Evolutionary conservation across 1,139 yeast species (phyloP).

Genomic region (Taiozyma sp.): DNA sequence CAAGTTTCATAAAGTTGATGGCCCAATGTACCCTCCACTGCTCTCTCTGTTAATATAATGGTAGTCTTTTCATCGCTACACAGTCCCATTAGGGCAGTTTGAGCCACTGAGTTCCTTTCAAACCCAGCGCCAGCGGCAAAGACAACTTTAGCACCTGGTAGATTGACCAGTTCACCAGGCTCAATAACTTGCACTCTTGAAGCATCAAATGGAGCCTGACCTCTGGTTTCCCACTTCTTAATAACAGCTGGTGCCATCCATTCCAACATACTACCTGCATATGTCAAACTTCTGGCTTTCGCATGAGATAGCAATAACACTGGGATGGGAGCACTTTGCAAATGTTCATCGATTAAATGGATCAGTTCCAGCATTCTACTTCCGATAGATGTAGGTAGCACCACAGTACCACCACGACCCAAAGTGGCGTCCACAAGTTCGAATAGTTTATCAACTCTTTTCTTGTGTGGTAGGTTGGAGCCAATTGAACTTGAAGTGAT

Average conservation of each 20-base stretch:
- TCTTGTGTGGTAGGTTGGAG: conserved; percentile 58
- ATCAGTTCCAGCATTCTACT: conserved; percentile 80
- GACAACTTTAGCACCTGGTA: conserved; percentile 75
- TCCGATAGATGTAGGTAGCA: conserved; percentile 82
- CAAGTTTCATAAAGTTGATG: conserved; percentile 51
- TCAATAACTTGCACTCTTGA: conserved; percentile 55
- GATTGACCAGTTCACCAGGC: conserved; percentile 50
- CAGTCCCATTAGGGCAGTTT: conserved; percentile 50
- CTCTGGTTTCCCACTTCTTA: conserved; percentile 75
- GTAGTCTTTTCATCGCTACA: conserved; percentile 67
- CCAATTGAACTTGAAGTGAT: conserved; percentile 77
- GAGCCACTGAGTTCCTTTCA: conserved; percentile 58
- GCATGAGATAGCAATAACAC: conserved; percentile 73
- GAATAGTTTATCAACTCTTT: conserved; percentile 60
- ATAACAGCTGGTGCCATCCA: conserved; percentile 89
- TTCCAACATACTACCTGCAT: conserved; percentile 86
- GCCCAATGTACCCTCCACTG: conserved; percentile 37
- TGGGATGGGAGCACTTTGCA: conserved; percentile 45
- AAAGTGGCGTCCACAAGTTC: conserved; percentile 63
- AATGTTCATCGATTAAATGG: conserved; percentile 55
- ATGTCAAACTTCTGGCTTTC: conserved; percentile 73
- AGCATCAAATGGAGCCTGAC: conserved; percentile 67
- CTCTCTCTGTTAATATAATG: conserved; percentile 67
- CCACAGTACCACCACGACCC: conserved; percentile 67
- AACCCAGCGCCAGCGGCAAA: conserved; percentile 75